A percentile compares a stretch with the other conserved stretches of the same genome.
These are phyloP conservation scores for Pseudogymnoascus sp. DNA, from an alignment of 2,329 filamentous ascomycete genomes.

Conservation along the genomic window DNA sequence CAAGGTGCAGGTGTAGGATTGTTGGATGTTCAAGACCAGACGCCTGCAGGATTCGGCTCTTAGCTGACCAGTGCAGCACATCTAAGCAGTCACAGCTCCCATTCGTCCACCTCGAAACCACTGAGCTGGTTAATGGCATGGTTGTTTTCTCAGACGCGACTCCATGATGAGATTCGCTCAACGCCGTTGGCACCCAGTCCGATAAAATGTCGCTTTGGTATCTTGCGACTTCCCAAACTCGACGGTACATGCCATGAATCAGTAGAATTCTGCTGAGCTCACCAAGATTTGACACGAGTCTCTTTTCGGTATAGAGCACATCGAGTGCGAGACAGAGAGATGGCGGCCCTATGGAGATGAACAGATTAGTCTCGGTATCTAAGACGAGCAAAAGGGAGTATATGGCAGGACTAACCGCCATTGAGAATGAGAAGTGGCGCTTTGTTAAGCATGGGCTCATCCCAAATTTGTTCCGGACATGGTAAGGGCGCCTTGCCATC, in stretches of 20 bases:
- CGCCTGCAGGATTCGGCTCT: constrained; percentile 41
- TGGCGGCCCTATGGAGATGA: neutral
- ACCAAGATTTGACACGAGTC: constrained; percentile 33
- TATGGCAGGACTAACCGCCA: neutral
- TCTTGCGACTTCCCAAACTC: constrained; percentile 37
- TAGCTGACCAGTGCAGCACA: constrained; percentile 51
- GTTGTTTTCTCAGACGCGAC: neutral
- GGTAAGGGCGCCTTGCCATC: constrained; percentile 10
- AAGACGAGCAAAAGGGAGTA: neutral
- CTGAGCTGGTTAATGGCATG: constrained; percentile 20
- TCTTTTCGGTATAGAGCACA: constrained; percentile 41
- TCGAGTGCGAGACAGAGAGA: constrained; percentile 24
- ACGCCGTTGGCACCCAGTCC: constrained; percentile 17
- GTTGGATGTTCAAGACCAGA: constrained; percentile 47
- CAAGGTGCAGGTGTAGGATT: constrained; percentile 48
- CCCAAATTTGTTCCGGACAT: constrained; percentile 10
- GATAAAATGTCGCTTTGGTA: constrained; percentile 16
- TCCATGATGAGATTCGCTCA: constrained; percentile 7
- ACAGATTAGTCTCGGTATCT: neutral
- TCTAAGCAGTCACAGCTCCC: constrained; percentile 43
- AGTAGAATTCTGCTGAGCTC: constrained; percentile 40
- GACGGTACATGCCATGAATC: constrained; percentile 40
- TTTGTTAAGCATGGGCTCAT: constrained; percentile 3
- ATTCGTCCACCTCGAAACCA: constrained; percentile 35
- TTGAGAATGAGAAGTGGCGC: constrained; percentile 10